These are phyloP conservation scores for Macroventuria anomochaeta DNA, from an alignment of 2,329 filamentous ascomycete genomes.

Conservation along the genomic window DNA sequence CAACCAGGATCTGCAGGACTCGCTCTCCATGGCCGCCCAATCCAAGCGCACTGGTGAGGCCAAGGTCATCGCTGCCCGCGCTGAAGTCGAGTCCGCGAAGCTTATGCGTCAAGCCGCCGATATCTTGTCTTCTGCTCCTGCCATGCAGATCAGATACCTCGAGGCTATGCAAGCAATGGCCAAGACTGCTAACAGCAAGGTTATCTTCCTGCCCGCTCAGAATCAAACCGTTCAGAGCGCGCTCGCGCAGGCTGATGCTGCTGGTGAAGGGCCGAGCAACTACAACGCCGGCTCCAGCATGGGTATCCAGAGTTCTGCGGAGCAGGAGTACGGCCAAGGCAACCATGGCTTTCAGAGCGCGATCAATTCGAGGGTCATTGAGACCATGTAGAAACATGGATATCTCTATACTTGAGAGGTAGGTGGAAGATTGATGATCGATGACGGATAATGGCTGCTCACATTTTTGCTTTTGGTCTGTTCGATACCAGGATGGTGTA, in stretches of 20 bases:
- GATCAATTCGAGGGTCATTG: slow-evolving; percentile 80
- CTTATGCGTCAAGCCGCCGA: slow-evolving; percentile 90
- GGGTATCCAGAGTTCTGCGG: slow-evolving; percentile 28
- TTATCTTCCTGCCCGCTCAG: slow-evolving; percentile 66
- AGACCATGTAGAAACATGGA: slow-evolving; percentile 72
- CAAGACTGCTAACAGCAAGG: slow-evolving; percentile 86
- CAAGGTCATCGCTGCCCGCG: slow-evolving; percentile 97
- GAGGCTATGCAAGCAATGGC: slow-evolving; percentile 99
- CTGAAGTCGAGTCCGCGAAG: slow-evolving; percentile 95
- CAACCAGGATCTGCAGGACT: slow-evolving; percentile 92
- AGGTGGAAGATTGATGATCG: not conserved
- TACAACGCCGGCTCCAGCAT: slow-evolving; percentile 40
- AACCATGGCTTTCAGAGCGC: slow-evolving; percentile 74
- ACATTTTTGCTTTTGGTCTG: slow-evolving; percentile 2
- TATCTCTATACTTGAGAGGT: not conserved
- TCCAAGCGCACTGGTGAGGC: slow-evolving; percentile 97
- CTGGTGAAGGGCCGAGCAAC: slow-evolving; percentile 63
- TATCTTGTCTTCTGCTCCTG: slow-evolving; percentile 86
- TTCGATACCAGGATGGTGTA: slow-evolving; percentile 1
- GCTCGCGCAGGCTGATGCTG: slow-evolving; percentile 57
- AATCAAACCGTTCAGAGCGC: slow-evolving; percentile 61
- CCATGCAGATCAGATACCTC: slow-evolving; percentile 81
- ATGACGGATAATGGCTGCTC: not conserved
- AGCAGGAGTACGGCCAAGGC: slow-evolving; percentile 47
- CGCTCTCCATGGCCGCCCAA: slow-evolving; percentile 96